Base-by-base conservation (phyloP, 1,284 basidiomycete genomes). In the Malassezia yamatoensis region DNA sequence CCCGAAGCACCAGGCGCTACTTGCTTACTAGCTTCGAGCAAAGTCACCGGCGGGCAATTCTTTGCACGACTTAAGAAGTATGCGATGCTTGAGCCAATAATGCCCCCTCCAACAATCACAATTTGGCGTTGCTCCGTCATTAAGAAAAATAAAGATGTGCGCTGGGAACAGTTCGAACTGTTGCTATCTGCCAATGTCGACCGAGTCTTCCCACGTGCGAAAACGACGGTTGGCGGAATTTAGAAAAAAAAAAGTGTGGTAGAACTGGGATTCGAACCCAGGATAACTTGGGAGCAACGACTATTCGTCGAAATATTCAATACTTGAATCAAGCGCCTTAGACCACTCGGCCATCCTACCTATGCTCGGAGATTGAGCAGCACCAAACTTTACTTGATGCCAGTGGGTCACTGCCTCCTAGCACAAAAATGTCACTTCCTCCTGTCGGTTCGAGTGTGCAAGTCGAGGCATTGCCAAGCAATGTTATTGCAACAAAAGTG, bases 21-120 rank as follows among this genome's bases (percentile, higher is more conserved):
- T 5, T 67, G 72, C 6, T 61, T 39, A 1, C 85, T 87, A 3
- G 87, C 85, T 76, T 96, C 90, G 48, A 94, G 74, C 6, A 96
- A 73, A 1, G 77, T 78, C 51, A 79, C 53, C 16, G 51, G 51
- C 13, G 61, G 57, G 33, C 42, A 46, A 13, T 49, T 36, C 20
- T 18, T 20, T 10, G 40, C 39, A 20, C 50, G 55, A 0, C 61
- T 63, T 48, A 89, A 79, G 72, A 87, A 88, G 79, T 86, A 85
- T 35, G 88, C 88, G 0, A 85, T 86, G 11, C 85, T 86, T 49
- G 85, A 84, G 15, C 90, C 90, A 32, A 90, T 85, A 63, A 90
- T 88, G 8, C 86, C 85, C 15, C 75, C 76, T 5, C 76, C 76
- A 20, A 77, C 59, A 46, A 77, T 63, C 49, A 67, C 64, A 33